Base-by-base conservation (phyloP, 805 yeast genomes). In the Candida arabinofermentans region DNA sequence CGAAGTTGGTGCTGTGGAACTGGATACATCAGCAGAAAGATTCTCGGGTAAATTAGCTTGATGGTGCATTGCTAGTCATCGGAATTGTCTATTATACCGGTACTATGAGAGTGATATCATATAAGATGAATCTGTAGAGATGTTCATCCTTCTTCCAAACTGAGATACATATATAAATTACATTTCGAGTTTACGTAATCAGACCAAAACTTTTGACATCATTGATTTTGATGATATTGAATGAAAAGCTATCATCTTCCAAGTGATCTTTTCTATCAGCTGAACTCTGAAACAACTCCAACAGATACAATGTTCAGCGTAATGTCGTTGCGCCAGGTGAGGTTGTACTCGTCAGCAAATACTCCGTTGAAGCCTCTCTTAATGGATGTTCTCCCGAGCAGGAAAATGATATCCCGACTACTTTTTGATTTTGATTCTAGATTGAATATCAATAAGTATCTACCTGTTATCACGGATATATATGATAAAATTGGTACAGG, bases 371-470 rank as follows among this genome's bases (percentile, higher is more conserved):
- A 67, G 29, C 77, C 77, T 2, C 55, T 68, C 2, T 54, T 77
- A 4, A 52, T 64, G 21, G 73, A 69, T 18, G 55, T 77, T 2
- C 71, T 85, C 8, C 93, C 95, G 5, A 67, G 74, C 17, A 75
- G 75, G 57, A 74, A 73, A 43, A 63, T 74, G 19, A 58, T 83
- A 37, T 82, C 81, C 47, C 64, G 77, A 37, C 66, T 81, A 16
- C 65, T 85, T 6, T 85, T 84, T 56, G 90, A 85, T 53, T 67
- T 78, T 46, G 86, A 83, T 57, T 69, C 84, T 34, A 63, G 78
- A 36, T 66, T 79, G 31, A 68, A 79, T 1, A 78, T 74, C 48
- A 59, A 61, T 10, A 79, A 77, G 53, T 69, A 80, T 24, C 54
- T 79, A 32, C 81, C 83, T 1, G 70, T 77, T 0, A 70, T 77